Percentiles rank a stretch among this genome's conserved stretches.
These are phyloP conservation scores for Serpula lacrymans DNA, from an alignment of 768 basidiomycete genomes.

Conservation along the genomic window DNA sequence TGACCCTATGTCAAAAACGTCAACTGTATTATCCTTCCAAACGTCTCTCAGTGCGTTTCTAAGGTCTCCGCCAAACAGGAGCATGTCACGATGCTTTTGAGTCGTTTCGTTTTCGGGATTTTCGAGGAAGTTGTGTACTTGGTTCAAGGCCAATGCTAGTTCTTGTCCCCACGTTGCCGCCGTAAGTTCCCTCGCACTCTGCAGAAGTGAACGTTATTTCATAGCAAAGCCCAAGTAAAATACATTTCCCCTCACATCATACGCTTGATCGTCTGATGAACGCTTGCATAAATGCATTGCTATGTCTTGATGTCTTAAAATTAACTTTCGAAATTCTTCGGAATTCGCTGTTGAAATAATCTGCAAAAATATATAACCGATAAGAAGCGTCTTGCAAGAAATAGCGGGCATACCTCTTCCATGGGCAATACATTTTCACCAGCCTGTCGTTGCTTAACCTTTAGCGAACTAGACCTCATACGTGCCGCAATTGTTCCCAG, in stretches of 20 bases:
- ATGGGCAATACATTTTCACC: conserved; percentile 49
- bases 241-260: conserved; percentile 51
- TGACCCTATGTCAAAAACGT: conserved; percentile 84
- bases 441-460: conserved; percentile 28
- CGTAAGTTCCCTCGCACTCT: conserved; percentile 85
- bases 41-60: conserved; percentile 65
- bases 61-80: conserved; percentile 50
- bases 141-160: conserved; percentile 64
- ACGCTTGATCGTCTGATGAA: conserved; percentile 76
- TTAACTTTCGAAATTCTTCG: conserved; percentile 54
- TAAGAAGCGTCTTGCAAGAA: not conserved
- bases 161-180: conserved; percentile 82
- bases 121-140: conserved; percentile 49
- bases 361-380: conserved; percentile 26
- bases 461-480: conserved; percentile 58
- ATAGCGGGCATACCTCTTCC: conserved; percentile 56
- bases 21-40: conserved; percentile 65
- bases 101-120: conserved; percentile 34
- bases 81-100: conserved; percentile 7
- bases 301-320: conserved; percentile 63
- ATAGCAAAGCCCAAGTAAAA: conserved; percentile 3
- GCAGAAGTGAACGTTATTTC: no score
- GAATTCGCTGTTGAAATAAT: conserved; percentile 49
- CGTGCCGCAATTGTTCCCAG: conserved; percentile 89
- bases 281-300: conserved; percentile 65